These are phyloP conservation scores for Apiotrichum mycotoxinovorans DNA, from an alignment of 1,284 basidiomycete species.

Conservation along the genomic window DNA sequence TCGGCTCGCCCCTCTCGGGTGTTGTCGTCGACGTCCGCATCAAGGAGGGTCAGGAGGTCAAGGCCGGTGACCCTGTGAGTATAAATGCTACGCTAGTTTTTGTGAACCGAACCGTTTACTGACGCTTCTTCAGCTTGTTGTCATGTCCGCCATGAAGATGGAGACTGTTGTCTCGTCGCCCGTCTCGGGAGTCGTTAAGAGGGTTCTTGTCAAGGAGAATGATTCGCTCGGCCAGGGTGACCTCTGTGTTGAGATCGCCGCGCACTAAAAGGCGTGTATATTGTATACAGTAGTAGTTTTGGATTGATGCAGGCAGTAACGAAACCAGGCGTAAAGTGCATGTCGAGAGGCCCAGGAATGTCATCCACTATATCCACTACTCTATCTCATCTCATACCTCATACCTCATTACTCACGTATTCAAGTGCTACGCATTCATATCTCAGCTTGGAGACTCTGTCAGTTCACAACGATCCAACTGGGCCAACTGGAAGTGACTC, in stretches of 20 bases:
- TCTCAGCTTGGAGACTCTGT: too few species aligned
- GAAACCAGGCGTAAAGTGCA: background rate
- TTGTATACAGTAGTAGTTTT: background rate
- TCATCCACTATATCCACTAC: too few species aligned
- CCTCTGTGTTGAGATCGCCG: conserved; percentile 42
- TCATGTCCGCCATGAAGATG: conserved; percentile 59
- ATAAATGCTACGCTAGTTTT: too few species aligned
- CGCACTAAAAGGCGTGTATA: background rate
- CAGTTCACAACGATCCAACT: too few species aligned
- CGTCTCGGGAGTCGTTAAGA: conserved; percentile 74
- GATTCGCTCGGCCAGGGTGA: conserved; percentile 51
- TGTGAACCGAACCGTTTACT: too few species aligned
- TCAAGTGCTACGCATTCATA: too few species aligned
- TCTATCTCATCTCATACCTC: too few species aligned
- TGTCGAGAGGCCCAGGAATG: too few species aligned
- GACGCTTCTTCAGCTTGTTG: too few species aligned
- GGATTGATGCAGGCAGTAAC: background rate
- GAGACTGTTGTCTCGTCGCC: conserved; percentile 93
- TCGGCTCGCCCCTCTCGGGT: conserved; percentile 78
- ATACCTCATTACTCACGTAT: too few species aligned
- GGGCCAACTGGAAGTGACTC: too few species aligned
- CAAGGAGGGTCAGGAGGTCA: conserved; percentile 93
- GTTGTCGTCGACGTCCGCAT: conserved; percentile 97
- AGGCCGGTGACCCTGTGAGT: conserved; percentile 90
- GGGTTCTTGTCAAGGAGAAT: conserved; percentile 74